Conservation (phyloP, 768 basidiomycete genomes). For the Pulveroboletus sp. region DNA sequence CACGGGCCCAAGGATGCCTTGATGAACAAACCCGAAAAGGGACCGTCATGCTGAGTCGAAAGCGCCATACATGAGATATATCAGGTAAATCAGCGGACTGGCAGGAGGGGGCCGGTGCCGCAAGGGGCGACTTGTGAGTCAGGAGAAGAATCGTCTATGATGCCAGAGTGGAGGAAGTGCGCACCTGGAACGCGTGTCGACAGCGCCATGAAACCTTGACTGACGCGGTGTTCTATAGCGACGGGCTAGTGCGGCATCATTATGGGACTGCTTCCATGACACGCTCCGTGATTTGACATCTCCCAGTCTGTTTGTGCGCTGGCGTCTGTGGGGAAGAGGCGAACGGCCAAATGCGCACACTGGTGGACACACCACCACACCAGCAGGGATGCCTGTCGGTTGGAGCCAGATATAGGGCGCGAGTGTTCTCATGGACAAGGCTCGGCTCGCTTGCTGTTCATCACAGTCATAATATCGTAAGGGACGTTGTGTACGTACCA, state of each 20-base stretch:
- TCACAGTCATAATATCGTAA: too few species aligned
- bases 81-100: slow-evolving; percentile 31
- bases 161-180: slow-evolving; percentile 16
- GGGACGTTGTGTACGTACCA: too few species aligned
- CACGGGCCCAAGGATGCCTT: slow-evolving; percentile 23
- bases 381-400: background rate
- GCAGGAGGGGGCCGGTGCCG: slow-evolving; percentile 25
- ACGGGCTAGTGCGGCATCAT: slow-evolving; percentile 20
- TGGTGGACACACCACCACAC: background rate
- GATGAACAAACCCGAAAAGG: slow-evolving; percentile 23
- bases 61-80: slow-evolving; percentile 22
- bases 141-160: slow-evolving; percentile 6
- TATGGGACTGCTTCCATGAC: slow-evolving; percentile 29
- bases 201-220: slow-evolving; percentile 33
- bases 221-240: slow-evolving; percentile 30
- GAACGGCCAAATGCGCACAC: slow-evolving; percentile 1
- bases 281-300: slow-evolving; percentile 23
- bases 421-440: too few species aligned
- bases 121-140: slow-evolving; percentile 18
- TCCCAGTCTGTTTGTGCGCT: slow-evolving; percentile 1
- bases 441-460: too few species aligned
- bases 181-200: slow-evolving; percentile 32
- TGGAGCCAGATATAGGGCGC: too few species aligned
- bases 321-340: slow-evolving; percentile 2
- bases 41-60: slow-evolving; percentile 18